Evolutionary conservation across 2,329 filamentous ascomycete genomes (phyloP).

Genomic region (Botrytis elliptica): DNA sequence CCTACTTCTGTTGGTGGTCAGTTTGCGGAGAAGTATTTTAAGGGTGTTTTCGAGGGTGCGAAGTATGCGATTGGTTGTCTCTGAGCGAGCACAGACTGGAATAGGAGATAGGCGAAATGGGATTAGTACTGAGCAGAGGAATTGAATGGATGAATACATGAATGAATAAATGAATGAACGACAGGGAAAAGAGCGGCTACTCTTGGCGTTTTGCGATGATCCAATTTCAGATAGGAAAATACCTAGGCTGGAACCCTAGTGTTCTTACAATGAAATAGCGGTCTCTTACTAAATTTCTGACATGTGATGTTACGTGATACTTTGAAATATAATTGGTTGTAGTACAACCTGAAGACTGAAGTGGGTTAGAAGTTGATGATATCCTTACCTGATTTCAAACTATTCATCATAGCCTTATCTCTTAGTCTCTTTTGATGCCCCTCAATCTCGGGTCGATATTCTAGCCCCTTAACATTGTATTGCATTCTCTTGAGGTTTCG

Average conservation of each 20-base stretch:
- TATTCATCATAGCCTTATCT: background rate
- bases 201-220: background rate
- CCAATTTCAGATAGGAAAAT: background rate
- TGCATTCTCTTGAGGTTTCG: background rate
- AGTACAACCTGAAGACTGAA: background rate
- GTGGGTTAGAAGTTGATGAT: background rate
- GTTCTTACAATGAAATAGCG: background rate
- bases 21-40: conserved; percentile 51
- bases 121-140: background rate
- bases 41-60: conserved; percentile 11
- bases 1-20: conserved; percentile 61
- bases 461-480: background rate
- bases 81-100: background rate
- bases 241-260: background rate
- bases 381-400: background rate
- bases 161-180: background rate
- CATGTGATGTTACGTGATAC: background rate
- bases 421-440: background rate
- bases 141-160: background rate
- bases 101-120: background rate
- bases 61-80: background rate
- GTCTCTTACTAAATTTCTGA: background rate
- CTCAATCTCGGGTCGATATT: background rate
- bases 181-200: background rate
- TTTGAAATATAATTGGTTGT: background rate